phyloP scores from a whole-genome alignment of 2,329 filamentous ascomycete species.

The Sclerotinia nivalis region DNA sequence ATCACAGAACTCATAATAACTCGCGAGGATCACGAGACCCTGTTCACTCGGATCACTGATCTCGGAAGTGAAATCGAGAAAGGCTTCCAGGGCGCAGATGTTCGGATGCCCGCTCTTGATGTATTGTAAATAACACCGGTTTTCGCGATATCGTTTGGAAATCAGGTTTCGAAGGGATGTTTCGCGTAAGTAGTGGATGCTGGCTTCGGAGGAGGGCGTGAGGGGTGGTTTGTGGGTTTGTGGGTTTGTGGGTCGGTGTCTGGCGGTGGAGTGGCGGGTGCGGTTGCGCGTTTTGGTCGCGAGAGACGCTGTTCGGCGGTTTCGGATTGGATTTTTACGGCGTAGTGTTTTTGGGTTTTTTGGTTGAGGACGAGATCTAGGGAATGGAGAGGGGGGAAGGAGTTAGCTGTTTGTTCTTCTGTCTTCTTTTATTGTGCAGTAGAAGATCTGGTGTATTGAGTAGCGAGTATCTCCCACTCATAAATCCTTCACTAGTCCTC shows the following conservation, averaged over 20 bases:
- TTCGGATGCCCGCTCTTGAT: conserved; percentile 6
- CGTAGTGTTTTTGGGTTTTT: not conserved
- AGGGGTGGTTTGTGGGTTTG: not conserved
- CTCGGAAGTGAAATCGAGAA: not conserved
- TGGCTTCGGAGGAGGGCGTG: not conserved
- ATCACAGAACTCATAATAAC: not conserved
- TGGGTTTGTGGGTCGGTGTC: not conserved
- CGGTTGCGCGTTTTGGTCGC: not conserved
- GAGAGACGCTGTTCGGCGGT: not conserved
- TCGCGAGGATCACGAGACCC: not conserved
- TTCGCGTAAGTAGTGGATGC: not conserved
- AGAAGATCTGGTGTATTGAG: too few relatives aligned
- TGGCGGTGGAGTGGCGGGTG: not conserved
- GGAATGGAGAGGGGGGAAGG: too few relatives aligned
- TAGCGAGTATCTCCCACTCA: too few relatives aligned
- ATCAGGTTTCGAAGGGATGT: not conserved
- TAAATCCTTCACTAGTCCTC: too few relatives aligned
- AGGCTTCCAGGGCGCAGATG: conserved; percentile 3
- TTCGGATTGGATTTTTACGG: not conserved
- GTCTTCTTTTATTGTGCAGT: not conserved
- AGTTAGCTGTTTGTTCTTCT: not conserved
- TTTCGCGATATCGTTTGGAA: not conserved
- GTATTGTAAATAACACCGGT: not conserved
- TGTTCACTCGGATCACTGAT: not conserved
- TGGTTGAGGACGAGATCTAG: not conserved